Percentiles rank a stretch among this genome's conserved stretches.
Evolutionary conservation across 164 flowering plant genomes (phyloP).

Genomic region (Hamamelis virginiana): DNA sequence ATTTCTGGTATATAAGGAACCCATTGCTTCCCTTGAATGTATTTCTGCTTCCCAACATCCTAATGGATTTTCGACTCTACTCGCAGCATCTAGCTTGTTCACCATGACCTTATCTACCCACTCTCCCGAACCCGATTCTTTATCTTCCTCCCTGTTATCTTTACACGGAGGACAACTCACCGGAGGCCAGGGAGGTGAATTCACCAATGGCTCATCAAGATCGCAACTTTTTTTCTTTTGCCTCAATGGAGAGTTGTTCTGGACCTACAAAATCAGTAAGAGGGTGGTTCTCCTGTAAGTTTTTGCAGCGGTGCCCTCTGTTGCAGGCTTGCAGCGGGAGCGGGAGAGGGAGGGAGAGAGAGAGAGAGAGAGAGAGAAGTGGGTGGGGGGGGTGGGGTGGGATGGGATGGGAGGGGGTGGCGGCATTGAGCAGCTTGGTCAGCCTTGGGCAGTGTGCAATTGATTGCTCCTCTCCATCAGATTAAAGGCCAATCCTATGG

Average conservation of each 20-base stretch:
- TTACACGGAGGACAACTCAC: slow-evolving; percentile 42
- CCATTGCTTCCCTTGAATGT: too few relatives aligned
- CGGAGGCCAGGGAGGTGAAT: slow-evolving; percentile 79
- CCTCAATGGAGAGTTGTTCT: slow-evolving; percentile 37
- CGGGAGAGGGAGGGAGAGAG: too few relatives aligned
- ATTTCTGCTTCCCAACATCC: slow-evolving; percentile 59
- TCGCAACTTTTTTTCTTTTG: slow-evolving; percentile 64
- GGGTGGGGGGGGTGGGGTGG: too few relatives aligned
- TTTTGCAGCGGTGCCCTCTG: too few relatives aligned
- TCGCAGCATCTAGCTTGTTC: slow-evolving; percentile 64
- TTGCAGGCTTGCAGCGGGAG: too few relatives aligned
- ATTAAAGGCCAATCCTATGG: too few relatives aligned
- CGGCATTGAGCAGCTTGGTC: too few relatives aligned
- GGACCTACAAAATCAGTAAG: slow-evolving; percentile 33
- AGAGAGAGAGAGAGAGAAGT: too few relatives aligned
- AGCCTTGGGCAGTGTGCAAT: too few relatives aligned
- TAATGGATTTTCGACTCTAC: slow-evolving; percentile 34
- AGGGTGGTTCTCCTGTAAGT: too few relatives aligned
- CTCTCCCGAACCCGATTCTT: slow-evolving; percentile 57
- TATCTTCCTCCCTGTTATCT: slow-evolving; percentile 53
- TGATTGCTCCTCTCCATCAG: too few relatives aligned
- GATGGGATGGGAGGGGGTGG: too few relatives aligned
- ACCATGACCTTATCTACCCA: slow-evolving; percentile 99
- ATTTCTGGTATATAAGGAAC: slow-evolving; percentile 51
- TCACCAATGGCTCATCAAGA: slow-evolving; percentile 59